Evolutionary conservation across 2,329 filamentous ascomycete genomes (phyloP).

Genomic region (Microcyclospora pomicola): DNA sequence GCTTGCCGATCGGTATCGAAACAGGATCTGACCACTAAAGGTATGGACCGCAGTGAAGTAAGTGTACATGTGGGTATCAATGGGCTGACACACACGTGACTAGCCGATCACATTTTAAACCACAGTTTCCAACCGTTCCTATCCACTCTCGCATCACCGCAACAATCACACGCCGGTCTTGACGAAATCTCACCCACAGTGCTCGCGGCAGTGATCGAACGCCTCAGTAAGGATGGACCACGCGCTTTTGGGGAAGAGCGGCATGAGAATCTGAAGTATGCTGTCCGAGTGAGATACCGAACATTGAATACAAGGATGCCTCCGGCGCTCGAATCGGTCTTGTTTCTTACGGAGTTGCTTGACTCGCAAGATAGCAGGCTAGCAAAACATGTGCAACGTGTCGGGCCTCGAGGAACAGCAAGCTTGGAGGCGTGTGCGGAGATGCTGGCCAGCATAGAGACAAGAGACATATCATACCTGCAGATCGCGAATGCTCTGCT

Average conservation of each 20-base stretch:
- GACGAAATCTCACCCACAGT: constrained; percentile 55
- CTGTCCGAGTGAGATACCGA: constrained; percentile 55
- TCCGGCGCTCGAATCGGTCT: constrained; percentile 52
- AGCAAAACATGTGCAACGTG: constrained; percentile 53
- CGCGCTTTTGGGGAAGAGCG: constrained; percentile 69
- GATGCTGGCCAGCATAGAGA: constrained; percentile 40
- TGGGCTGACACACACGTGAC: constrained; percentile 19
- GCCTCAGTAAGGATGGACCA: constrained; percentile 74
- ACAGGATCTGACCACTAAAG: constrained; percentile 75
- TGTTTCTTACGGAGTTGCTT: constrained; percentile 55
- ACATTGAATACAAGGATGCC: constrained; percentile 52
- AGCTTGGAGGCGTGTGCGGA: constrained; percentile 58
- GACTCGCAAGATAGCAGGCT: constrained; percentile 46
- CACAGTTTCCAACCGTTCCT: constrained; percentile 67
- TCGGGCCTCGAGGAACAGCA: constrained; percentile 59
- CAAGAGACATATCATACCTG: constrained; percentile 59
- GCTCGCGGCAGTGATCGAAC: constrained; percentile 68
- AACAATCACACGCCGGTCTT: constrained; percentile 36
- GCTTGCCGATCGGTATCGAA: constrained; percentile 77
- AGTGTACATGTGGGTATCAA: background rate
- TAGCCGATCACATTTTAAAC: constrained; percentile 81
- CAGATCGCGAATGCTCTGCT: constrained; percentile 72
- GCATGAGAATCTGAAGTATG: constrained; percentile 53
- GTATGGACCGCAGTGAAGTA: constrained; percentile 33
- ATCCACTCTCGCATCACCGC: constrained; percentile 54